A percentile compares a stretch with the other conserved stretches of the same genome.
These are phyloP conservation scores for Suhomyces tanzawaensis DNA, from an alignment of 805 yeast genomes.

Conservation along the genomic window DNA sequence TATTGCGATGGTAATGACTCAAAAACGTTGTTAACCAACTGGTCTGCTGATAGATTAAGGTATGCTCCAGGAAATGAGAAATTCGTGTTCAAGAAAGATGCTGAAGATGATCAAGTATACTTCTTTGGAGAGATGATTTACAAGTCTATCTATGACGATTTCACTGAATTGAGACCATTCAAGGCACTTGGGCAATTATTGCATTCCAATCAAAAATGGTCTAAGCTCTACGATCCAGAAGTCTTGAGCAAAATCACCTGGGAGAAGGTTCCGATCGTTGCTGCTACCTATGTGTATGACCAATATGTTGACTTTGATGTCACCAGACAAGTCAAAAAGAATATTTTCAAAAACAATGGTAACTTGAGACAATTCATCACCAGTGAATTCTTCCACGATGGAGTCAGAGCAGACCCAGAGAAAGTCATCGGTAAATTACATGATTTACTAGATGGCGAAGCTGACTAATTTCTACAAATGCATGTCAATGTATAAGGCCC, in stretches of 20 bases:
- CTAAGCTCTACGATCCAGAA: constrained; percentile 32
- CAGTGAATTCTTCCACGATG: constrained; percentile 52
- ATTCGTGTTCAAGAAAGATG: constrained; percentile 19
- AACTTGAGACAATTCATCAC: constrained; percentile 44
- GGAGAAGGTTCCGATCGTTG: constrained; percentile 44
- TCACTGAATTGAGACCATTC: constrained; percentile 38
- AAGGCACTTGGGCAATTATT: constrained; percentile 39
- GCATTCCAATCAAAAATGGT: constrained; percentile 36
- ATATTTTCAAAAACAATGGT: constrained; percentile 26
- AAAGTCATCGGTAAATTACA: constrained; percentile 41
- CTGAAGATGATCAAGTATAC: constrained; percentile 21
- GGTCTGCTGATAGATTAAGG: constrained; percentile 50
- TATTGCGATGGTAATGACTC: constrained; percentile 43
- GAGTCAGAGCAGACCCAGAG: constrained; percentile 42
- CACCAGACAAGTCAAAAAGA: constrained; percentile 33
- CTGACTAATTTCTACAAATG: constrained; percentile 23
- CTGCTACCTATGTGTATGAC: constrained; percentile 48
- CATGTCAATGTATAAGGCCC: too few relatives aligned
- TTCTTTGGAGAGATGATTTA: constrained; percentile 59
- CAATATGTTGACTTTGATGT: constrained; percentile 51
- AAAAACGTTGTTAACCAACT: constrained; percentile 26
- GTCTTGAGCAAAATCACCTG: constrained; percentile 28
- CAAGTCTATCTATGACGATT: constrained; percentile 51
- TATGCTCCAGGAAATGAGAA: constrained; percentile 20
- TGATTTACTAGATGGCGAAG: constrained; percentile 37